Conservation (phyloP, 306 rosid species). For the Prunus salicina region DNA sequence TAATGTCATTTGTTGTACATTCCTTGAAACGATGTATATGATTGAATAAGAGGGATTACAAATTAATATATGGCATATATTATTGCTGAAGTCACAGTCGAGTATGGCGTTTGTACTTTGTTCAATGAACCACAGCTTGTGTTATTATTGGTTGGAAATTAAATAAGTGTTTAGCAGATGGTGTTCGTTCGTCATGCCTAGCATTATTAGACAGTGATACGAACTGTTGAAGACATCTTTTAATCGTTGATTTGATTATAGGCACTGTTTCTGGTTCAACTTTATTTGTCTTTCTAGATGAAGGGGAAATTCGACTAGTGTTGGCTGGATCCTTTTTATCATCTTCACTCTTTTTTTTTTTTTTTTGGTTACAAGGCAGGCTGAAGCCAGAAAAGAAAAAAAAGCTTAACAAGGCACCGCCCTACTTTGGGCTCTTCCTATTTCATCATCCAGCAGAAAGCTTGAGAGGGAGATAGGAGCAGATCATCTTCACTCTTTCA, state of each 20-base stretch:
- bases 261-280: not conserved
- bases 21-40: not conserved
- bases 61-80: not conserved
- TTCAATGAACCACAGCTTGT: no score
- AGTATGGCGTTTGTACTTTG: not conserved
- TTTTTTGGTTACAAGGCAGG: no score
- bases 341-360: not conserved
- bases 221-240: not conserved
- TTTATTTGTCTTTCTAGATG: not conserved
- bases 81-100: not conserved
- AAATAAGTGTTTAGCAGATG: not conserved
- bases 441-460: no score
- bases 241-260: not conserved
- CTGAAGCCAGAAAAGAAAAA: no score
- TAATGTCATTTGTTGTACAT: not conserved
- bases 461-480: no score
- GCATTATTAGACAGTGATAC: not conserved
- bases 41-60: not conserved
- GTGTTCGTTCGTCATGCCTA: not conserved
- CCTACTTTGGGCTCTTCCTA: no score
- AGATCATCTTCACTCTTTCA: not conserved
- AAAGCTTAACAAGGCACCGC: no score
- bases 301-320: not conserved
- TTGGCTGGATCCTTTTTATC: not conserved
- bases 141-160: no score